A percentile compares a stretch with the other conserved stretches of the same genome.
These are phyloP conservation scores for Fusarium ambrosium DNA, from an alignment of 2,329 filamentous ascomycete species.

Conservation along the genomic window DNA sequence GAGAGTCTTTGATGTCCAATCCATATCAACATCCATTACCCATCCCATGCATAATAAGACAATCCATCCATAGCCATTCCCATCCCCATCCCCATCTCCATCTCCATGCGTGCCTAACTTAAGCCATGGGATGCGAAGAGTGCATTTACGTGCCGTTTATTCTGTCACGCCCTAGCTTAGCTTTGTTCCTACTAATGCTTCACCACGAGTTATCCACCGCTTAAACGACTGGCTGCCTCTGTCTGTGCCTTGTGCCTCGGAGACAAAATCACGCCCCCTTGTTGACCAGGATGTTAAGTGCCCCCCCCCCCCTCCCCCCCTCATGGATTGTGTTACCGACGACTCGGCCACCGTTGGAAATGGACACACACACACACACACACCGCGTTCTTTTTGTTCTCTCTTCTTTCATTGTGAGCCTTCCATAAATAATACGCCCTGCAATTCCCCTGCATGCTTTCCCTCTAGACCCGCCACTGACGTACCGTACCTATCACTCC, in stretches of 20 bases:
- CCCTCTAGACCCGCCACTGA: not conserved
- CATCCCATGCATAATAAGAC: not conserved
- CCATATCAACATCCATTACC: conserved; percentile 11
- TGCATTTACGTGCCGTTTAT: not conserved
- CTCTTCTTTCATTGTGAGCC: not conserved
- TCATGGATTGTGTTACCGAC: not conserved
- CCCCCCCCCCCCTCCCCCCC: not conserved
- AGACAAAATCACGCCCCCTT: not conserved
- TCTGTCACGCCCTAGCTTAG: not conserved
- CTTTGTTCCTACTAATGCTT: not conserved
- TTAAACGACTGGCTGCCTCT: conserved; percentile 1
- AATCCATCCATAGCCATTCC: not conserved
- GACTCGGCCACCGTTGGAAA: not conserved
- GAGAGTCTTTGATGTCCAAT: conserved; percentile 3
- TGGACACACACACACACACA: not conserved
- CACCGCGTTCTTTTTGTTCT: not conserved
- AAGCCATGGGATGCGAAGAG: not conserved
- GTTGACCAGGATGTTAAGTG: not conserved
- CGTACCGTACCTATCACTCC: not conserved
- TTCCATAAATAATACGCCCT: conserved; percentile 3
- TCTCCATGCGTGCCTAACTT: not conserved
- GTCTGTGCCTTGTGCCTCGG: not conserved
- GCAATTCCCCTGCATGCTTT: conserved; percentile 2
- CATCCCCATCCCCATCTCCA: not conserved
- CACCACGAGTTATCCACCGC: not conserved